Evolutionary conservation across 331 rosid genomes (phyloP).

Genomic region (Ulmus americana): DNA sequence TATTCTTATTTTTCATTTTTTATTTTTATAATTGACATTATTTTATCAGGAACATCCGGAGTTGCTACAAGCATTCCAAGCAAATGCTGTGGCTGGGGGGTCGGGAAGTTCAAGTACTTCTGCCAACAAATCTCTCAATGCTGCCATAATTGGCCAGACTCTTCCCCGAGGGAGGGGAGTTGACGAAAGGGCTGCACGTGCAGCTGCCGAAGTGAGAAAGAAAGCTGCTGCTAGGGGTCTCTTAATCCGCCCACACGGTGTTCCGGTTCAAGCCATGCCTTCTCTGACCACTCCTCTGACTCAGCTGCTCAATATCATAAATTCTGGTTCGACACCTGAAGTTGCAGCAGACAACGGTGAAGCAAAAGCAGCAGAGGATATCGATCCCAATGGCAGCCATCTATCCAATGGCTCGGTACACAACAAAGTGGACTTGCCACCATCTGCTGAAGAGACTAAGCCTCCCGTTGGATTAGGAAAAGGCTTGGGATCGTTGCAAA

Average conservation of each 20-base stretch:
- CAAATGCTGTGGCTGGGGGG: conserved; percentile 76
- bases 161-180: conserved; percentile 83
- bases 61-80: conserved; percentile 87
- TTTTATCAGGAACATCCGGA: conserved; percentile 73
- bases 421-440: conserved; percentile 33
- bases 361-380: conserved; percentile 44
- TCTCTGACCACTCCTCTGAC: conserved; percentile 73
- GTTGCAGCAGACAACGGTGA: conserved; percentile 36
- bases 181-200: conserved; percentile 92
- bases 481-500: conserved; percentile 64
- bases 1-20: background rate
- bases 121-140: conserved; percentile 69
- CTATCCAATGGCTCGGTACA: conserved; percentile 27
- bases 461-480: conserved; percentile 82
- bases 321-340: conserved; percentile 52
- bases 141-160: conserved; percentile 66
- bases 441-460: conserved; percentile 31
- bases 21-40: conserved; percentile 11
- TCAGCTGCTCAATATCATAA: conserved; percentile 68
- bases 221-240: conserved; percentile 90
- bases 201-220: conserved; percentile 83
- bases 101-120: conserved; percentile 68
- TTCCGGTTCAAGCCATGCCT: conserved; percentile 77
- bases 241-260: conserved; percentile 66
- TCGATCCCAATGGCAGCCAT: conserved; percentile 15